These are phyloP conservation scores for Actinomucor elegans DNA, from an alignment of 371 early-diverging fungal genomes.

Conservation along the genomic window DNA sequence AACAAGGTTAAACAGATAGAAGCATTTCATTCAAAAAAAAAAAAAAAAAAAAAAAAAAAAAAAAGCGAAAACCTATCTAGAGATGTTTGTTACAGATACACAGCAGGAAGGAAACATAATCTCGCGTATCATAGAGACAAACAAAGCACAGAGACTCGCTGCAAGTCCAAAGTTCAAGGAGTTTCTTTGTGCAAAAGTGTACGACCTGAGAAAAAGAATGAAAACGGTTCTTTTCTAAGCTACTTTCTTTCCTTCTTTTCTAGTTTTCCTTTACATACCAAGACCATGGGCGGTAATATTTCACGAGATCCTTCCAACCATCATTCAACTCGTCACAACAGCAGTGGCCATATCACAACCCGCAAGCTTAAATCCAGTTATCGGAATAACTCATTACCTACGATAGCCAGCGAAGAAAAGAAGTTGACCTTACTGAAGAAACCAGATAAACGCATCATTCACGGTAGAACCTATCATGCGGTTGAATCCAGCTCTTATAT, in stretches of 20 bases:
- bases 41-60: no score
- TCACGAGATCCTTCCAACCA: conserved; percentile 4
- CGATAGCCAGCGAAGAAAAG: not conserved
- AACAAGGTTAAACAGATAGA: no score
- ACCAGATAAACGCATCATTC: conserved; percentile 15
- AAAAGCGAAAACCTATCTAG: no score
- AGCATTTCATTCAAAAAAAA: no score
- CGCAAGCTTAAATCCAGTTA: not conserved
- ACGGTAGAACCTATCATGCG: conserved; percentile 35
- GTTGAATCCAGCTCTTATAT: conserved; percentile 32
- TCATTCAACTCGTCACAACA: not conserved
- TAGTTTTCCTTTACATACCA: conserved; percentile 2
- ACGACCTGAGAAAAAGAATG: no score
- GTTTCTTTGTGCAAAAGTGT: no score
- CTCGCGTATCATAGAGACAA: not conserved
- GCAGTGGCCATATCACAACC: not conserved
- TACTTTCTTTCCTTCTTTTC: not conserved
- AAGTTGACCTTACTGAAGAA: not conserved
- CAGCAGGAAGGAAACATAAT: not conserved
- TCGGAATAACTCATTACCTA: not conserved
- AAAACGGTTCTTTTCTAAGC: no score
- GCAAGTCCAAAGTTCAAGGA: no score
- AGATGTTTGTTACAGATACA: not conserved
- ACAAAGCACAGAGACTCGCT: not conserved
- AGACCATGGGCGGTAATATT: conserved; percentile 13